Conservation (phyloP, 2,329 filamentous ascomycete genomes). For the Sphaerostilbella broomeana region DNA sequence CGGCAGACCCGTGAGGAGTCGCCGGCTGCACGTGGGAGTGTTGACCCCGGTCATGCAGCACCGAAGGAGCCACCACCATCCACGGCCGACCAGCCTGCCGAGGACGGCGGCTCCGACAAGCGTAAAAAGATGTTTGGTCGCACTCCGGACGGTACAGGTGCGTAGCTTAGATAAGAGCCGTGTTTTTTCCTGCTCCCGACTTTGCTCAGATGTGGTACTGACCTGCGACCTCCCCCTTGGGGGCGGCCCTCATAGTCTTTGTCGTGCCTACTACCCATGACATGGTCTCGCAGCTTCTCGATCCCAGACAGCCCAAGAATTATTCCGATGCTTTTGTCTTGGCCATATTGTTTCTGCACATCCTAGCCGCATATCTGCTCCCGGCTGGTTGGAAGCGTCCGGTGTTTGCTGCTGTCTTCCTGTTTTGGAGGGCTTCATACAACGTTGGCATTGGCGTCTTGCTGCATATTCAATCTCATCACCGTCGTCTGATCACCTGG, state of each 20-base stretch:
- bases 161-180: constrained; percentile 32
- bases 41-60: constrained; percentile 1
- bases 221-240: constrained; percentile 2
- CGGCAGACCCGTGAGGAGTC: constrained; percentile 20
- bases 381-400: constrained; percentile 64
- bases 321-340: constrained; percentile 78
- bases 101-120: constrained; percentile 10
- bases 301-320: constrained; percentile 93
- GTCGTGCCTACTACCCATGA: constrained; percentile 94
- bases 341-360: constrained; percentile 66
- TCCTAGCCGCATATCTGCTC: constrained; percentile 66
- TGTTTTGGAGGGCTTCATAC: constrained; percentile 89
- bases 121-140: constrained; percentile 78
- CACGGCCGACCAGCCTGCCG: constrained; percentile 4
- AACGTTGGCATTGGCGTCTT: constrained; percentile 91
- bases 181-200: too few relatives aligned
- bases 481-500: constrained; percentile 80
- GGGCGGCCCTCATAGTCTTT: constrained; percentile 61
- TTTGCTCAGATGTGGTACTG: constrained; percentile 9
- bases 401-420: constrained; percentile 73
- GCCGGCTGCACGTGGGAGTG: constrained; percentile 1
- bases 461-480: constrained; percentile 82
- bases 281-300: constrained; percentile 96
- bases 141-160: constrained; percentile 85
- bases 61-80: constrained; percentile 5